A percentile compares a stretch with the other conserved stretches of the same genome.
Evolutionary conservation across 2,329 filamentous ascomycete species (phyloP).

Genomic region (Ophiocordyceps camponoti-rufipedis): DNA sequence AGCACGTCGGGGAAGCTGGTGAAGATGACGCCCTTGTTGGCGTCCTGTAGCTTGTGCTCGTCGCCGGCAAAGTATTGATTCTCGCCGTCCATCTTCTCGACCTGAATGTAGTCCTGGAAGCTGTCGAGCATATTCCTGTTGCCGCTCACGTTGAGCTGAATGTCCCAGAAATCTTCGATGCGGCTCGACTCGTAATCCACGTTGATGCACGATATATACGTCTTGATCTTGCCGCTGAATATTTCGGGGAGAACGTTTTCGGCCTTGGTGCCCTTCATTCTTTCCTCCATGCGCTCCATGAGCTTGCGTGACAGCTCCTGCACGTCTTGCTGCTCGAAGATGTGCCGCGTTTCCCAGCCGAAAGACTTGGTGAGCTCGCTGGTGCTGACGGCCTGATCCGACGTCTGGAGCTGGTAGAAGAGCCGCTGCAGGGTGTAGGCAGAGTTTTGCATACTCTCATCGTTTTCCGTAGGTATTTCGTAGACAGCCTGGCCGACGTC

Average conservation of each 20-base stretch:
- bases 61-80: conserved; percentile 95
- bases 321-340: conserved; percentile 97
- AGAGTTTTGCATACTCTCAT: conserved; percentile 67
- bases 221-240: conserved; percentile 97
- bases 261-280: conserved; percentile 91
- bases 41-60: conserved; percentile 82
- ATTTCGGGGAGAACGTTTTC: conserved; percentile 78
- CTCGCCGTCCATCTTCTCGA: conserved; percentile 92
- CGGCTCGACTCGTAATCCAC: conserved; percentile 94
- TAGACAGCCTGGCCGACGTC: conserved; percentile 58
- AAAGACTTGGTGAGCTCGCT: conserved; percentile 92
- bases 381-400: conserved; percentile 65
- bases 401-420: conserved; percentile 90
- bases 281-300: conserved; percentile 93
- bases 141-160: conserved; percentile 88
- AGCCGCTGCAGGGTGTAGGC: conserved; percentile 86
- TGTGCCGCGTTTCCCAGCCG: conserved; percentile 93
- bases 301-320: conserved; percentile 91
- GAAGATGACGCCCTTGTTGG: conserved; percentile 95
- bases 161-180: conserved; percentile 96
- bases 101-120: conserved; percentile 90
- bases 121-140: conserved; percentile 88
- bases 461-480: conserved; percentile 81
- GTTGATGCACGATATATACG: conserved; percentile 96
- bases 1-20: conserved; percentile 86